phyloP scores from a whole-genome alignment of 1,284 basidiomycete genomes.

The Fistulinella staudtii region DNA sequence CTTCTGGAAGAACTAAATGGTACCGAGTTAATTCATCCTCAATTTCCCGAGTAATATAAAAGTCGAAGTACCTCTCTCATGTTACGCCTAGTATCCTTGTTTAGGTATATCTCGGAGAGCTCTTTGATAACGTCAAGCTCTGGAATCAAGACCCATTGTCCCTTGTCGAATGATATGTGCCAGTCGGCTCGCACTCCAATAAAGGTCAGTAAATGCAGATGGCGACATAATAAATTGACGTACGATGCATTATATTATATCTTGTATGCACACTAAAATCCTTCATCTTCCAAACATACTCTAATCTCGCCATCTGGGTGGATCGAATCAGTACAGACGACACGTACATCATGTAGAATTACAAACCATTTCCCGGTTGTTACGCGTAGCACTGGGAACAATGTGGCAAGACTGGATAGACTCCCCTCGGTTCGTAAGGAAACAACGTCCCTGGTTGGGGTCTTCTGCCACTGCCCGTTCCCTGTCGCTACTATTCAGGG shows the following conservation, averaged over 20 bases:
- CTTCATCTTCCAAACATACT: constrained; percentile 29
- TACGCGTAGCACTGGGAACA: background rate
- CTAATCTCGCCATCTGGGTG: constrained; percentile 61
- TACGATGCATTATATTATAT: background rate
- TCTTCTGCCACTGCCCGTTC: background rate
- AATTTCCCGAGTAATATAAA: background rate
- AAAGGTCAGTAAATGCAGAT: background rate
- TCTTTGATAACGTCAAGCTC: background rate
- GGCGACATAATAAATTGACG: background rate
- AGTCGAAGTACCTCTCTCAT: background rate
- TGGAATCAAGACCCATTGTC: background rate
- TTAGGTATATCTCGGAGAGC: background rate
- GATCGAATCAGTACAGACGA: background rate
- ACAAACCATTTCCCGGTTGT: background rate
- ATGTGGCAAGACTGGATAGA: background rate
- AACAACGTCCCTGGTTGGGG: background rate
- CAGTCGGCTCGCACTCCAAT: background rate
- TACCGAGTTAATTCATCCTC: background rate
- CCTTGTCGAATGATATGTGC: background rate
- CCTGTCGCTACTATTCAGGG: background rate
- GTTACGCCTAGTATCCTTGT: background rate
- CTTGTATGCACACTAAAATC: background rate
- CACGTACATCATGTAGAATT: background rate
- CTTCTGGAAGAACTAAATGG: background rate
- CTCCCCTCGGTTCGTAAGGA: background rate